phyloP scores from a whole-genome alignment of 768 basidiomycete species.

The Boletus fagicola region DNA sequence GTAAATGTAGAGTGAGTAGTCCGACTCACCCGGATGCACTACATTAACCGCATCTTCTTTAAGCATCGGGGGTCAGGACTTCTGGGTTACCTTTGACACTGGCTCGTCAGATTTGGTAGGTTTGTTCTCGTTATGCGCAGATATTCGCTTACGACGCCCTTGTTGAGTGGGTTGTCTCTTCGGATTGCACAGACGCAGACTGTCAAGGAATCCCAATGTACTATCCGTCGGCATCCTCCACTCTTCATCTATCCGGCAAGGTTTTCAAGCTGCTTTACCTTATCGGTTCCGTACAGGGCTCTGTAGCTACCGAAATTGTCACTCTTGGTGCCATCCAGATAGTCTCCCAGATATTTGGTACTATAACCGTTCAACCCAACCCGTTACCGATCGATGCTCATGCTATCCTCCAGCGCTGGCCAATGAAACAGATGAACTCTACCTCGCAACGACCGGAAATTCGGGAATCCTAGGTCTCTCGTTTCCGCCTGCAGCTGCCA shows the following conservation, averaged over 20 bases:
- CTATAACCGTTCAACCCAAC: not conserved
- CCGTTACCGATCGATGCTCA: not conserved
- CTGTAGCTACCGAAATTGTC: conserved; percentile 48
- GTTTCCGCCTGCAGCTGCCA: conserved; percentile 49
- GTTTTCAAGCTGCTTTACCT: conserved; percentile 51
- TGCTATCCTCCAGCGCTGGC: conserved; percentile 40
- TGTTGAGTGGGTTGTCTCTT: conserved; percentile 51
- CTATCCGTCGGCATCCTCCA: conserved; percentile 31
- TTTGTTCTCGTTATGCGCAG: not conserved
- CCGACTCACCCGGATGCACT: not conserved
- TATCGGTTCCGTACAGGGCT: conserved; percentile 52
- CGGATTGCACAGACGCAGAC: conserved; percentile 43
- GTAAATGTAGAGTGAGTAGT: conserved; percentile 34
- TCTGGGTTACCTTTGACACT: conserved; percentile 51
- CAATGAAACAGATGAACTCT: conserved; percentile 42
- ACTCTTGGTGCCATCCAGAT: conserved; percentile 46
- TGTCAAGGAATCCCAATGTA: conserved; percentile 46
- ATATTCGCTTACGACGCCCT: conserved; percentile 3
- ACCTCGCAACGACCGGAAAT: conserved; percentile 44
- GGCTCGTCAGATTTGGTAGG: conserved; percentile 56
- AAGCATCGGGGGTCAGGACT: conserved; percentile 44
- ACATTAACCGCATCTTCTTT: conserved; percentile 3
- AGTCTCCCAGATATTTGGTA: conserved; percentile 49
- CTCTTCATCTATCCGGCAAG: conserved; percentile 30
- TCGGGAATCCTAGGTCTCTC: conserved; percentile 58